phyloP scores from a whole-genome alignment of 371 early-diverging fungal species.

The Mortierella sp. region DNA sequence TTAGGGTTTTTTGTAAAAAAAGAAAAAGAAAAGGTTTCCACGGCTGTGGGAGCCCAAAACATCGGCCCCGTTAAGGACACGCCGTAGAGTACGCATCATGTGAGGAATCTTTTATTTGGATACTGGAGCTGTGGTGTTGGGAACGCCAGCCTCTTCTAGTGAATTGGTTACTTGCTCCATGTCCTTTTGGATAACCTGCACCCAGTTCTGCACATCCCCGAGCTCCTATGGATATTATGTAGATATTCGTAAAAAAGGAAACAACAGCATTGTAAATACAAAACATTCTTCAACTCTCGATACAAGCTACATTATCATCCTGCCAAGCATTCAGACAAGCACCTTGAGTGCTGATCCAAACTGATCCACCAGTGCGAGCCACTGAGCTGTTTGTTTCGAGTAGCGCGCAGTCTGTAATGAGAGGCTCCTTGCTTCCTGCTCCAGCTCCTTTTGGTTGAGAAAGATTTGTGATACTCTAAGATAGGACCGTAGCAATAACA shows the following conservation, averaged over 20 bases:
- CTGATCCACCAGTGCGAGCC: slow-evolving; percentile 71
- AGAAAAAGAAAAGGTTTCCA: no score
- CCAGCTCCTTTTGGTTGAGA: slow-evolving; percentile 72
- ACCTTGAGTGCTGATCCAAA: slow-evolving; percentile 76
- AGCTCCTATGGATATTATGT: slow-evolving; percentile 66
- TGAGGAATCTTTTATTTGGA: not conserved
- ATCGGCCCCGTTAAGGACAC: no score
- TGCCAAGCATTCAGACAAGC: not conserved
- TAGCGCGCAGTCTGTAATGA: slow-evolving; percentile 64
- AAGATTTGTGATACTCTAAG: slow-evolving; percentile 68
- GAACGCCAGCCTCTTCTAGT: slow-evolving; percentile 48
- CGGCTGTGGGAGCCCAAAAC: no score
- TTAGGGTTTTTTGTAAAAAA: no score
- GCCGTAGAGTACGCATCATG: not conserved
- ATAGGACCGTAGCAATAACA: no score
- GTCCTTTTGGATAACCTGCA: slow-evolving; percentile 76
- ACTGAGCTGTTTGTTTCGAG: slow-evolving; percentile 72
- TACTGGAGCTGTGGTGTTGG: not conserved
- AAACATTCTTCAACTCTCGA: not conserved
- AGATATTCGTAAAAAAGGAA: not conserved
- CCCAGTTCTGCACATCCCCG: slow-evolving; percentile 90
- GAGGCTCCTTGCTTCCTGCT: slow-evolving; percentile 68
- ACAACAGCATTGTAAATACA: not conserved
- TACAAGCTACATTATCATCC: not conserved
- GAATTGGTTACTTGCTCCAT: slow-evolving; percentile 70